Conservation (phyloP, 2,329 filamentous ascomycete genomes). For the Sodiomyces alkalinus region DNA sequence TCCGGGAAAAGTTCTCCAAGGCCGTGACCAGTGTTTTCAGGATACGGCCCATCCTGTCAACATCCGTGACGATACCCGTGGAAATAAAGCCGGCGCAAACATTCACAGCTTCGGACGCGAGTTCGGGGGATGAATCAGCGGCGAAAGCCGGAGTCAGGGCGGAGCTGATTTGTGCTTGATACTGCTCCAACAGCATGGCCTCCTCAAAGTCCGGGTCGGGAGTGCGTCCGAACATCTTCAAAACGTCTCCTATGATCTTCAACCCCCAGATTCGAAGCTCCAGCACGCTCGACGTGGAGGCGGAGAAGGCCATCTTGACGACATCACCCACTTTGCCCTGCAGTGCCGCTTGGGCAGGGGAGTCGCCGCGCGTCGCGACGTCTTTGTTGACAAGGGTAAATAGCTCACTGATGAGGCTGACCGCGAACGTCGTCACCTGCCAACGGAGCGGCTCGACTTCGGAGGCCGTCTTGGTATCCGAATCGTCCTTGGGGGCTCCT, state of each 20-base stretch:
- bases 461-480: constrained; percentile 29
- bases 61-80: constrained; percentile 90
- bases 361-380: constrained; percentile 61
- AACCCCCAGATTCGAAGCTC: constrained; percentile 82
- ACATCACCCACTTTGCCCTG: constrained; percentile 82
- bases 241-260: constrained; percentile 81
- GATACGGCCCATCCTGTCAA: constrained; percentile 97
- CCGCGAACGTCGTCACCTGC: constrained; percentile 90
- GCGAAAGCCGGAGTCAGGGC: constrained; percentile 93
- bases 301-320: constrained; percentile 92
- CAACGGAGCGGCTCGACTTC: constrained; percentile 83
- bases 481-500: constrained; percentile 38
- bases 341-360: constrained; percentile 60
- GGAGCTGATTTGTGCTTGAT: constrained; percentile 95
- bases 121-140: constrained; percentile 84
- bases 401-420: constrained; percentile 75
- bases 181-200: constrained; percentile 89
- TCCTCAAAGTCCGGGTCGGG: constrained; percentile 97
- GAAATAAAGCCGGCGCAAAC: constrained; percentile 97
- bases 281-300: constrained; percentile 84
- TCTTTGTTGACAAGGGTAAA: constrained; percentile 68
- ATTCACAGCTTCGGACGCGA: constrained; percentile 90
- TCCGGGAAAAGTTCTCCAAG: constrained; percentile 78
- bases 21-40: constrained; percentile 84
- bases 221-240: constrained; percentile 92